Conservation (phyloP, 345 rosid species). For the Brassica juncea region DNA sequence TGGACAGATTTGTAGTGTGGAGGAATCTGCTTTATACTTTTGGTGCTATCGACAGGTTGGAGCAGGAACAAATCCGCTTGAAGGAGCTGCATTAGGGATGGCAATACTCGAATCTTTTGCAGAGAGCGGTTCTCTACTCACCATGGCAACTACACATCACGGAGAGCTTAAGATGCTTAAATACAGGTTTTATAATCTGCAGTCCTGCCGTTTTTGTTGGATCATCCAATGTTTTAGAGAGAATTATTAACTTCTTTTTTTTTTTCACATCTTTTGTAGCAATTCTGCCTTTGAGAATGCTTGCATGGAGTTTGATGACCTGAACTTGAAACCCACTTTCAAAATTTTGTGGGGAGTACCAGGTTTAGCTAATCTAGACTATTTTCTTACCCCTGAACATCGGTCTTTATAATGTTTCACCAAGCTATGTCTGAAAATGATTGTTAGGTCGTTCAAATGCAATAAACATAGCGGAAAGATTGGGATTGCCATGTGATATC, state of each 20-base stretch:
- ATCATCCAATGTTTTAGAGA: not conserved
- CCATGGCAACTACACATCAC: slow-evolving; percentile 93
- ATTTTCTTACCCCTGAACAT: not conserved
- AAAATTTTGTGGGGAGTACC: slow-evolving; percentile 97
- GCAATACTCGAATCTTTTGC: slow-evolving; percentile 88
- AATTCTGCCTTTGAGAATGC: slow-evolving; percentile 84
- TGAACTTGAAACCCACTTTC: slow-evolving; percentile 83
- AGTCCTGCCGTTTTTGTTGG: not conserved
- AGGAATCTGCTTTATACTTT: slow-evolving; percentile 10
- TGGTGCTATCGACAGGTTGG: slow-evolving; percentile 60
- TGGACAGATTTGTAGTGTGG: not conserved
- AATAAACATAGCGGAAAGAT: slow-evolving; percentile 78
- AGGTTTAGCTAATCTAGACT: slow-evolving; percentile 51
- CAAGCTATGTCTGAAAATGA: not conserved
- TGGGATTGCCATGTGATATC: slow-evolving; percentile 64
- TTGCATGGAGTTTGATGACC: slow-evolving; percentile 96
- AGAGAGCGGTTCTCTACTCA: slow-evolving; percentile 65
- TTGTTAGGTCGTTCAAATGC: slow-evolving; percentile 87
- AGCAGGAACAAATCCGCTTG: slow-evolving; percentile 97
- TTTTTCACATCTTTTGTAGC: slow-evolving; percentile 44
- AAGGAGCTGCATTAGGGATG: slow-evolving; percentile 97
- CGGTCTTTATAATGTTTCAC: not conserved
- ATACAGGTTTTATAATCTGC: slow-evolving; percentile 59
- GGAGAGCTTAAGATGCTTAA: slow-evolving; percentile 90
- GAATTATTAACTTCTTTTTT: slow-evolving; percentile 20